These are phyloP conservation scores for Kluyveromyces dobzhanskii DNA, from an alignment of 805 yeast species.

Conservation along the genomic window DNA sequence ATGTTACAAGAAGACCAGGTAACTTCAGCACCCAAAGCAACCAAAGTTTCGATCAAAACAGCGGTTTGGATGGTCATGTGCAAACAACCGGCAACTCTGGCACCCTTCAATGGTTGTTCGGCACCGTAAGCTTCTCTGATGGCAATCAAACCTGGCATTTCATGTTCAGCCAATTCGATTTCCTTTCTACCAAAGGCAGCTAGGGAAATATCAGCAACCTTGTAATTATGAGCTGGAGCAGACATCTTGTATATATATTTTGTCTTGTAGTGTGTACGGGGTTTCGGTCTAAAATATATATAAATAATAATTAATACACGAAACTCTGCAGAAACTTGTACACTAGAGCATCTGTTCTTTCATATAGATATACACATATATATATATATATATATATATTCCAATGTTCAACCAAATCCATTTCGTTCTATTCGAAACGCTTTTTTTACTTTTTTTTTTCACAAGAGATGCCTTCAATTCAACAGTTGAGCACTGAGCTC, in stretches of 20 bases:
- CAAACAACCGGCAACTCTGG: slow-evolving; percentile 97
- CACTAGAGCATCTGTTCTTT: too few species aligned
- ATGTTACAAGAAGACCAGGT: slow-evolving; percentile 99
- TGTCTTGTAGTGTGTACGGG: too few species aligned
- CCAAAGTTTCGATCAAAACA: slow-evolving; percentile 93
- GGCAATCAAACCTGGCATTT: slow-evolving; percentile 99
- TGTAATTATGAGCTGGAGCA: slow-evolving; percentile 65
- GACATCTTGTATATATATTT: slow-evolving; percentile 34
- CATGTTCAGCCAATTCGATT: slow-evolving; percentile 97
- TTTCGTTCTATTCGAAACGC: too few species aligned
- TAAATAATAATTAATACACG: too few species aligned
- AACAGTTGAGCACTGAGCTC: too few species aligned
- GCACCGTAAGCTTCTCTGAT: slow-evolving; percentile 89
- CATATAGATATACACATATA: too few species aligned
- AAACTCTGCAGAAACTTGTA: too few species aligned
- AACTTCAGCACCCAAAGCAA: slow-evolving; percentile 97
- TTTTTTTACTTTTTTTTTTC: too few species aligned
- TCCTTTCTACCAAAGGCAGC: slow-evolving; percentile 99
- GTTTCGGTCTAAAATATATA: too few species aligned
- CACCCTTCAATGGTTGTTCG: slow-evolving; percentile 94
- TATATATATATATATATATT: too few species aligned
- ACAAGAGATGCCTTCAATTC: too few species aligned
- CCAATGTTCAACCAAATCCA: too few species aligned
- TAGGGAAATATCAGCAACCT: slow-evolving; percentile 94
- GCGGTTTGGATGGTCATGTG: slow-evolving; percentile 99